Conservation (phyloP, 768 basidiomycete genomes). For the Mycena vulgaris region DNA sequence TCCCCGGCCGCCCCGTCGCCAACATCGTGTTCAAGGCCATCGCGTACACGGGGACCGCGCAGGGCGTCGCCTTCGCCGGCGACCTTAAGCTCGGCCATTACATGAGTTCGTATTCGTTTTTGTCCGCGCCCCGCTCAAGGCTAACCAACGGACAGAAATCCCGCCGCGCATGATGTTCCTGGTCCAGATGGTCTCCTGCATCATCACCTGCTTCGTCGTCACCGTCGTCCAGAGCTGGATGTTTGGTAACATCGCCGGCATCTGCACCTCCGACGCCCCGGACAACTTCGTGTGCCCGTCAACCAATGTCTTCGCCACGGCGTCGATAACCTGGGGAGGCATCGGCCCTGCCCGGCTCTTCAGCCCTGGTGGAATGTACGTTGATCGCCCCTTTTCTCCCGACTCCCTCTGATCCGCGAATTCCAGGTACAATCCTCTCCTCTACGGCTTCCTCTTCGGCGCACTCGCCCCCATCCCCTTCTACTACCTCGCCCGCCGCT, state of each 20-base stretch:
- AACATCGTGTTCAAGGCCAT: slow-evolving; percentile 86
- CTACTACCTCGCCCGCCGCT: slow-evolving; percentile 86
- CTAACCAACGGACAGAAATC: slow-evolving; percentile 50
- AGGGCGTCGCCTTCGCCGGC: slow-evolving; percentile 77
- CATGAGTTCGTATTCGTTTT: slow-evolving; percentile 67
- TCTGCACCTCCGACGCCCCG: slow-evolving; percentile 77
- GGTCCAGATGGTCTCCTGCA: slow-evolving; percentile 74
- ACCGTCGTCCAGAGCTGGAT: slow-evolving; percentile 81
- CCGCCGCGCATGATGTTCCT: slow-evolving; percentile 86
- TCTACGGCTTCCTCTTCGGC: slow-evolving; percentile 86
- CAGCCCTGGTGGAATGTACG: slow-evolving; percentile 71
- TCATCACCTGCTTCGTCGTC: slow-evolving; percentile 71
- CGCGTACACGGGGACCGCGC: slow-evolving; percentile 69
- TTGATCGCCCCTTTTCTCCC: slow-evolving; percentile 16
- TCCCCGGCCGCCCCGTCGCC: slow-evolving; percentile 86
- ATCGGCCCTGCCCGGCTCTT: slow-evolving; percentile 83
- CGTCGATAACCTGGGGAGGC: slow-evolving; percentile 86
- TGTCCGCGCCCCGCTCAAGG: background rate
- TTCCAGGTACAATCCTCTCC: slow-evolving; percentile 70
- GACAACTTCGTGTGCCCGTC: slow-evolving; percentile 81
- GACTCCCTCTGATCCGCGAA: slow-evolving; percentile 31
- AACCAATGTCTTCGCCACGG: slow-evolving; percentile 75
- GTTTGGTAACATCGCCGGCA: slow-evolving; percentile 77
- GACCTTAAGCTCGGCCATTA: slow-evolving; percentile 92
- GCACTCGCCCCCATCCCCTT: slow-evolving; percentile 84